A percentile compares a stretch with the other conserved stretches of the same genome.
phyloP scores from a whole-genome alignment of 805 yeast genomes.

The Candida stauntonica region DNA sequence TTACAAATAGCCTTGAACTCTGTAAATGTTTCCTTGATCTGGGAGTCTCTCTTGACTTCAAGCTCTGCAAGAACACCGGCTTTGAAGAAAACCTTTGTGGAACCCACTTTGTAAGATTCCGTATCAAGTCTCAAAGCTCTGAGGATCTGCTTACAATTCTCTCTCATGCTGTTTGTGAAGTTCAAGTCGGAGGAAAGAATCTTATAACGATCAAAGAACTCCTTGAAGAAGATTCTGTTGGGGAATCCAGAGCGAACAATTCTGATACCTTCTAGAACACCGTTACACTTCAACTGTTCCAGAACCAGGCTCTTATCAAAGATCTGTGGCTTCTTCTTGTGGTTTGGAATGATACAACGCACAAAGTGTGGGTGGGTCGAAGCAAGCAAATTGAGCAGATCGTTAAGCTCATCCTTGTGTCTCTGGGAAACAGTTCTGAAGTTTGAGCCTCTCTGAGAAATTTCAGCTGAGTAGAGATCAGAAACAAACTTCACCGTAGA shows the following conservation, averaged over 20 bases:
- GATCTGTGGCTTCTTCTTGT: constrained; percentile 59
- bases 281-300: constrained; percentile 91
- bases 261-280: constrained; percentile 96
- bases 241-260: constrained; percentile 98
- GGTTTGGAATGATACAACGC: constrained; percentile 91
- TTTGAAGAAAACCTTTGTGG: constrained; percentile 88
- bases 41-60: constrained; percentile 71
- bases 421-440: constrained; percentile 81
- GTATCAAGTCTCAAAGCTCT: constrained; percentile 66
- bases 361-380: constrained; percentile 95
- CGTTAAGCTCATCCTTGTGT: constrained; percentile 78
- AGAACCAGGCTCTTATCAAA: constrained; percentile 76
- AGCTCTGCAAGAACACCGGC: constrained; percentile 93
- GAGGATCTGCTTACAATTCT: constrained; percentile 65
- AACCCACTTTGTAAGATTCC: constrained; percentile 81
- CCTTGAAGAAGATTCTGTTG: constrained; percentile 79
- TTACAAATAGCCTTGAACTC: constrained; percentile 60
- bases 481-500: constrained; percentile 57
- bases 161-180: constrained; percentile 45
- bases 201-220: constrained; percentile 71
- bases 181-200: constrained; percentile 54
- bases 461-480: constrained; percentile 45
- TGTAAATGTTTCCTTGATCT: constrained; percentile 50
- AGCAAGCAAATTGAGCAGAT: constrained; percentile 66
- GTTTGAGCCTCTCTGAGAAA: constrained; percentile 33